Evolutionary conservation across 75 land plant species (phyloP).

Genomic region (Larix kaempferi): DNA sequence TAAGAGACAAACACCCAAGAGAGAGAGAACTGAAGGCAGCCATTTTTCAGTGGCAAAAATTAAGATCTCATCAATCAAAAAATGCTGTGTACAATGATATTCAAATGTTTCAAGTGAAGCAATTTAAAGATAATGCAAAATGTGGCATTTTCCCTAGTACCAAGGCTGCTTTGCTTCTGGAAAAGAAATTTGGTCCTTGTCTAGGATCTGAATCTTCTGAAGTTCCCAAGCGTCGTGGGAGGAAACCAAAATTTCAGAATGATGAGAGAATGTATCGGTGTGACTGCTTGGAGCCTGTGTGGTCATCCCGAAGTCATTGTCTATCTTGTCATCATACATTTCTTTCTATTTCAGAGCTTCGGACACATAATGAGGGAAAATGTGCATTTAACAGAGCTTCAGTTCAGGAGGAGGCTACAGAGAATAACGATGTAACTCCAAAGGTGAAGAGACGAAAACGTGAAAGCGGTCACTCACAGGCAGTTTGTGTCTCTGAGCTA

Average conservation of each 20-base stretch:
- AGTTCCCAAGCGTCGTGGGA: slow-evolving; percentile 25
- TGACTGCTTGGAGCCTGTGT: slow-evolving; percentile 83
- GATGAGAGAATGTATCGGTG: slow-evolving; percentile 68
- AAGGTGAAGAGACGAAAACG: slow-evolving; percentile 21
- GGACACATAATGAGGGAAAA: slow-evolving; percentile 53
- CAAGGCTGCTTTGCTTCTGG: slow-evolving; percentile 47
- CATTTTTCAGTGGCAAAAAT: slow-evolving; percentile 51
- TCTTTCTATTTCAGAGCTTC: slow-evolving; percentile 37
- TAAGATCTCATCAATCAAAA: slow-evolving; percentile 18
- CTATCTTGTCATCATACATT: slow-evolving; percentile 74
- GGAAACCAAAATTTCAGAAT: slow-evolving; percentile 21
- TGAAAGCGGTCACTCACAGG: slow-evolving; percentile 11
- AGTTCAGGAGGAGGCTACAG: slow-evolving; percentile 23
- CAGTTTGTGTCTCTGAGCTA: not conserved
- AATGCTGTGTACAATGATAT: slow-evolving; percentile 1
- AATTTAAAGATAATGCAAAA: not conserved
- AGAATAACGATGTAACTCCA: slow-evolving; percentile 12
- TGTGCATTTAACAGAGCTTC: slow-evolving; percentile 26
- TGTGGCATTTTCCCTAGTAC: slow-evolving; percentile 22
- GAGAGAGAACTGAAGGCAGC: slow-evolving; percentile 66
- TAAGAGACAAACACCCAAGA: slow-evolving; percentile 36
- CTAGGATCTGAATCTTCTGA: slow-evolving; percentile 31
- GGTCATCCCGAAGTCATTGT: slow-evolving; percentile 83
- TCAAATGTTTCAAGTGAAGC: not conserved
- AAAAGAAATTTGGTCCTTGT: slow-evolving; percentile 52